phyloP scores from a whole-genome alignment of 257 asterid species.

The Capsicum chinense region DNA sequence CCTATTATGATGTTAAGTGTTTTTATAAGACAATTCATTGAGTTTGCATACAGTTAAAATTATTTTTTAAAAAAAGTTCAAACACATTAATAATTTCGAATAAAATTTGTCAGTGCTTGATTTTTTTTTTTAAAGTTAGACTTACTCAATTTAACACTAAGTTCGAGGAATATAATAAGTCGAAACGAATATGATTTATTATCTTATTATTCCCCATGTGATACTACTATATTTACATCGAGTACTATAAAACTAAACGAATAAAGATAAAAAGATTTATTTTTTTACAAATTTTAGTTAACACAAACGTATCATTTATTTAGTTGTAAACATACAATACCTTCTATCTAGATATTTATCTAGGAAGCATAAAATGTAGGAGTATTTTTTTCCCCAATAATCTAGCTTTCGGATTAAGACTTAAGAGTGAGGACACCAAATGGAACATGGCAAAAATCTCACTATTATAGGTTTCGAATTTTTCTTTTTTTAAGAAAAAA shows the following conservation, averaged over 20 bases:
- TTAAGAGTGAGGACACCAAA: background rate
- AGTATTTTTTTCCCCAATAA: background rate
- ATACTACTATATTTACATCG: background rate
- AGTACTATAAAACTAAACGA: background rate
- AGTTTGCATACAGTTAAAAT: no score
- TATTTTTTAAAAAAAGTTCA: background rate
- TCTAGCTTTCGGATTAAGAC: background rate
- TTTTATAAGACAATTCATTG: background rate
- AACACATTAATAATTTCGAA: background rate
- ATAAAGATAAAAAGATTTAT: background rate
- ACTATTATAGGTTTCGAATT: background rate
- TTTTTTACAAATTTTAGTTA: background rate
- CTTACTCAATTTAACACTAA: background rate
- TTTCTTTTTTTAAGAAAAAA: no score
- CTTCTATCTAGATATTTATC: no score
- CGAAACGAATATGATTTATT: background rate
- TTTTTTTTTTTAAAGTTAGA: background rate
- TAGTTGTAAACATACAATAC: background rate
- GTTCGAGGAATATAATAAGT: background rate
- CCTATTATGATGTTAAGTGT: no score
- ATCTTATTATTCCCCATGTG: background rate
- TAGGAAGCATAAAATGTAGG: no score
- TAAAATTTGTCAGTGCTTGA: rapidly evolving
- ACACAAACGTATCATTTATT: background rate
- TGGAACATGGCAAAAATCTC: background rate